Evolutionary conservation across 2,329 filamentous ascomycete genomes (phyloP).

Genomic region (Madurella mycetomatis): DNA sequence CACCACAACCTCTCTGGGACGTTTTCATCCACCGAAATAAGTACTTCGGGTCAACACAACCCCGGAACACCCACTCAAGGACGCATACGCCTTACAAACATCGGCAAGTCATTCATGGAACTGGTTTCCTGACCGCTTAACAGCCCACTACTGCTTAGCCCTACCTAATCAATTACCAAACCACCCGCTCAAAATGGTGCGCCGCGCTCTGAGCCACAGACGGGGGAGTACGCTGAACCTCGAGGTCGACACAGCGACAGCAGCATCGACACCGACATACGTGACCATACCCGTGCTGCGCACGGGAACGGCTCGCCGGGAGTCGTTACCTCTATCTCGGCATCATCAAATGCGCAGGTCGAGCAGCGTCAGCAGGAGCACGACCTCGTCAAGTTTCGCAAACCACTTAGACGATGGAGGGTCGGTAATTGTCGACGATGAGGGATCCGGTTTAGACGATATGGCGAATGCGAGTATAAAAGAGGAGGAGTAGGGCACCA

Average conservation of each 20-base stretch:
- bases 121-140: not conserved
- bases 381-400: not conserved
- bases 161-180: not conserved
- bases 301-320: not conserved
- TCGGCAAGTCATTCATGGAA: not conserved
- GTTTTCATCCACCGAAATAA: too few species aligned
- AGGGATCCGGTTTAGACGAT: too few species aligned
- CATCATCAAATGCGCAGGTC: constrained; percentile 9
- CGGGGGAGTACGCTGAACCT: not conserved
- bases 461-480: too few species aligned
- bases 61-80: not conserved
- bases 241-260: not conserved
- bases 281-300: constrained; percentile 2
- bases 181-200: constrained; percentile 5
- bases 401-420: too few species aligned
- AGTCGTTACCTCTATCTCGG: constrained; percentile 5
- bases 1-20: too few species aligned
- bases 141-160: not conserved
- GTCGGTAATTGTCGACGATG: too few species aligned
- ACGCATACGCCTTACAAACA: not conserved
- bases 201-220: constrained; percentile 9
- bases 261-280: not conserved
- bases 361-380: constrained; percentile 1
- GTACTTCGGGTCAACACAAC: not conserved
- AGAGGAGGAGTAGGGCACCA: too few species aligned